Evolutionary conservation across 2,329 filamentous ascomycete species (phyloP), one percentile per base, ranked within the genome.

Genomic region (Magnaporthales sp.): DNA sequence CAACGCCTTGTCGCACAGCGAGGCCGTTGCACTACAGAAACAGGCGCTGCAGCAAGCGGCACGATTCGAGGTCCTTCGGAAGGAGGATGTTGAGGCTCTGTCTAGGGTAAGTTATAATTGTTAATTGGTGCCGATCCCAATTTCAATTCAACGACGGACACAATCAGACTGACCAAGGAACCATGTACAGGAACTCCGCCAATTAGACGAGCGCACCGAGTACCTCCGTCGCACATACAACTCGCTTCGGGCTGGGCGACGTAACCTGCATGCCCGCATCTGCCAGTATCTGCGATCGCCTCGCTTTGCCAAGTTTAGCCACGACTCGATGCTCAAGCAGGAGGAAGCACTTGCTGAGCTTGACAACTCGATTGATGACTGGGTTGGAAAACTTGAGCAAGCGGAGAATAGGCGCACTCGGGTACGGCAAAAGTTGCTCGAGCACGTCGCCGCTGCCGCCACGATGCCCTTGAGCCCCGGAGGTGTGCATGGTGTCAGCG

Each of bases 331-430:
- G 75, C 81, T 93, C 58, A 91, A 90, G 78, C 91, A 93, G 74
- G 91, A 93, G 75, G 91, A 93, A 76, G 89, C 90, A 1, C 81
- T 94, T 11, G 86, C 88, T 1, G 91, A 93, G 75, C 84, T 94
- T 7, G 91, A 94, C 73, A 80, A 83, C 19, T 91, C 89, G 2
- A 93, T 94, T 69, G 91, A 93, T 72, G 90, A 92, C 74, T 93
- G 91, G 89, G 87, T 91, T 63, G 82, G 79, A 71, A 93, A 93
- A 78, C 84, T 93, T n/a, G 91, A 93, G 73, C 85, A 89, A 69
- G 89, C 90, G 10, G 91, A 94, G 76, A 92, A 93, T 74, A 83
- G 91, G 72, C 87, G 91, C 56, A 89, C 87, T 19, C 84, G 89
- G 7, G 87, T 94, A 61, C 85, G 90, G 51, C 90, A 93, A 74